Percentiles rank a stretch among this genome's conserved stretches.
Evolutionary conservation across 805 yeast species (phyloP).

Genomic region (Isabelozyma gotoi): DNA sequence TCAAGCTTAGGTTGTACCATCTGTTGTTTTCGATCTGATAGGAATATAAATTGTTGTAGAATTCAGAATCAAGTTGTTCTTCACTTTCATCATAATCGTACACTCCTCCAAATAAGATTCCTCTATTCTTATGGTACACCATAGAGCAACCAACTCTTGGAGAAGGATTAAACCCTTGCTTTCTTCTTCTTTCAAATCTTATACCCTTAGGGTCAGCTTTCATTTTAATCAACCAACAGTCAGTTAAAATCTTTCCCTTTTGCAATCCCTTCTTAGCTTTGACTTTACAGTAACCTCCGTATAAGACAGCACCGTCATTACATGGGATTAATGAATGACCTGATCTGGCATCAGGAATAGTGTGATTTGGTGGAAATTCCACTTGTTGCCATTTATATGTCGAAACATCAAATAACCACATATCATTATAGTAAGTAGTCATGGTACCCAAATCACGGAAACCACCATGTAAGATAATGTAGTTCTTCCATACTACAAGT

Average conservation of each 20-base stretch:
- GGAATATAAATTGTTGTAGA: conserved; percentile 76
- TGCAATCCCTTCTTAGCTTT: conserved; percentile 86
- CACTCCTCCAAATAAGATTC: conserved; percentile 93
- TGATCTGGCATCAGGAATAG: conserved; percentile 86
- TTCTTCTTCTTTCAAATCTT: conserved; percentile 87
- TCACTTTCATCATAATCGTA: conserved; percentile 94
- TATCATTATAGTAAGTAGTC: conserved; percentile 79
- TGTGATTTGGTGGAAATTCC: conserved; percentile 78
- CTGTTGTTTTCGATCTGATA: conserved; percentile 84
- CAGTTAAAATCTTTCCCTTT: conserved; percentile 86
- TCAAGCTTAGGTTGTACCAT: conserved; percentile 75
- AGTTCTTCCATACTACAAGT: conserved; percentile 89
- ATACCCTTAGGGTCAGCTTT: conserved; percentile 73
- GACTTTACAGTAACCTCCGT: conserved; percentile 94
- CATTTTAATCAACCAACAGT: conserved; percentile 87
- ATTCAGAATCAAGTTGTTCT: conserved; percentile 81
- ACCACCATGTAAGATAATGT: conserved; percentile 83
- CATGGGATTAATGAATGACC: conserved; percentile 86
- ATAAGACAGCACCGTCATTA: conserved; percentile 78
- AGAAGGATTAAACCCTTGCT: conserved; percentile 87
- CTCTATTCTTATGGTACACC: conserved; percentile 88
- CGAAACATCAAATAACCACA: conserved; percentile 91
- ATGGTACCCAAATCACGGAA: conserved; percentile 85
- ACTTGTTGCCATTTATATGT: conserved; percentile 89
- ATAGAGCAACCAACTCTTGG: conserved; percentile 94